Conservation (phyloP, 2,329 filamentous ascomycete species). For the Balansia obtecta region DNA sequence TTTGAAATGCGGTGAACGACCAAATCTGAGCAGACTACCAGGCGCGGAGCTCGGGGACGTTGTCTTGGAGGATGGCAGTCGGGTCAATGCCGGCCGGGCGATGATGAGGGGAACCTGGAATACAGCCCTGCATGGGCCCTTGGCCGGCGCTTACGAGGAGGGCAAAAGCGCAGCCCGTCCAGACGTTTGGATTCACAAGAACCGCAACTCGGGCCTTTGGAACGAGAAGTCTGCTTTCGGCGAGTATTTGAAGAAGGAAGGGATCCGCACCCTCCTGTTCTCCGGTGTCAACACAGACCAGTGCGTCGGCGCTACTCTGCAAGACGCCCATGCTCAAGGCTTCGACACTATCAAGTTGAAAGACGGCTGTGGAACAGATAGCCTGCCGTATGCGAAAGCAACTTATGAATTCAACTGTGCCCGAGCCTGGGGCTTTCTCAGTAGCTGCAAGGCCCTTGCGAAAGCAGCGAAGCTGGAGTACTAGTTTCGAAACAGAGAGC, state of each 20-base stretch:
- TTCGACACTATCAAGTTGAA: slow-evolving; percentile 3
- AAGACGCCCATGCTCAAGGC: slow-evolving; percentile 1
- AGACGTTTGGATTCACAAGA: neutral
- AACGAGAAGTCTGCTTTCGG: neutral
- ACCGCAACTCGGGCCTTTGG: slow-evolving; percentile 1
- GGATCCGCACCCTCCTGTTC: neutral
- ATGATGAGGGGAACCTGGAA: neutral
- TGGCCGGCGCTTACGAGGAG: neutral
- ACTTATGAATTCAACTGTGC: neutral
- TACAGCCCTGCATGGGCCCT: neutral
- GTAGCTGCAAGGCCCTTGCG: slow-evolving; percentile 1
- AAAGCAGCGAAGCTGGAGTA: neutral
- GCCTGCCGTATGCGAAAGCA: neutral
- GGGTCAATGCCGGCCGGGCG: neutral
- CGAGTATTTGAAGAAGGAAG: neutral
- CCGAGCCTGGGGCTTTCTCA: neutral
- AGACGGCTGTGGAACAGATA: slow-evolving; percentile 4
- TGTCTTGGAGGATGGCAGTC: neutral
- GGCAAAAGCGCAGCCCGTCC: neutral
- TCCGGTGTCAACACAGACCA: slow-evolving; percentile 4
- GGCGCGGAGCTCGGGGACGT: neutral
- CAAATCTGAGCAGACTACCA: neutral
- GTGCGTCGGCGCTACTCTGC: slow-evolving; percentile 1
- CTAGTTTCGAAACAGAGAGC: no score
- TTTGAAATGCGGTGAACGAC: neutral